Percentiles rank a stretch among this genome's conserved stretches.
phyloP scores from a whole-genome alignment of 768 basidiomycete genomes.

The Boletus insuetus region DNA sequence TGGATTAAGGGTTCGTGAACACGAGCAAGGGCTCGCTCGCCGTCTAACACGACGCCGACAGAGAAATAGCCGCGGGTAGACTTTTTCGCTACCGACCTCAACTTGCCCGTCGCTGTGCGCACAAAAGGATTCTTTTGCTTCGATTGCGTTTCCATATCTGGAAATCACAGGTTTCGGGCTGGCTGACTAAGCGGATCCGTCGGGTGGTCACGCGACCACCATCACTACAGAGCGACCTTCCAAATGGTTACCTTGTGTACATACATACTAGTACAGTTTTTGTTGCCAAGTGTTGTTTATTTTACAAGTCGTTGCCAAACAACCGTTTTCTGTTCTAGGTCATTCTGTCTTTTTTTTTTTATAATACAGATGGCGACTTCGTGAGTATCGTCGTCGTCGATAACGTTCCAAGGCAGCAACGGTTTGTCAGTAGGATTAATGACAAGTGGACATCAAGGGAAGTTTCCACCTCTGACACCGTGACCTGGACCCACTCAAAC shows the following conservation, averaged over 20 bases:
- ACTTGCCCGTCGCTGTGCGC: constrained; percentile 3
- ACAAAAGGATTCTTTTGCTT: constrained; percentile 5
- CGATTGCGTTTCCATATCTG: constrained; percentile 14
- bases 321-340: constrained; percentile 6
- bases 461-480: not conserved
- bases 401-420: not conserved
- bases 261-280: no score
- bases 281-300: constrained; percentile 1
- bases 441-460: no score
- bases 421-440: no score
- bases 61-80: not conserved
- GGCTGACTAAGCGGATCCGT: constrained; percentile 24
- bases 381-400: no score
- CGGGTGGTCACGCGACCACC: constrained; percentile 17
- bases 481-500: no score
- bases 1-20: not conserved
- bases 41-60: not conserved
- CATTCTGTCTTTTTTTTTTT: not conserved
- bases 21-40: not conserved
- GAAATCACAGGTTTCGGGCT: constrained; percentile 3
- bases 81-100: not conserved
- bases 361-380: no score
- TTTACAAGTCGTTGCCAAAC: constrained; percentile 17
- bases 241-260: no score
- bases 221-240: no score